These are phyloP conservation scores for Wickerhamiella australiensis DNA, from an alignment of 805 yeast genomes.

Conservation along the genomic window DNA sequence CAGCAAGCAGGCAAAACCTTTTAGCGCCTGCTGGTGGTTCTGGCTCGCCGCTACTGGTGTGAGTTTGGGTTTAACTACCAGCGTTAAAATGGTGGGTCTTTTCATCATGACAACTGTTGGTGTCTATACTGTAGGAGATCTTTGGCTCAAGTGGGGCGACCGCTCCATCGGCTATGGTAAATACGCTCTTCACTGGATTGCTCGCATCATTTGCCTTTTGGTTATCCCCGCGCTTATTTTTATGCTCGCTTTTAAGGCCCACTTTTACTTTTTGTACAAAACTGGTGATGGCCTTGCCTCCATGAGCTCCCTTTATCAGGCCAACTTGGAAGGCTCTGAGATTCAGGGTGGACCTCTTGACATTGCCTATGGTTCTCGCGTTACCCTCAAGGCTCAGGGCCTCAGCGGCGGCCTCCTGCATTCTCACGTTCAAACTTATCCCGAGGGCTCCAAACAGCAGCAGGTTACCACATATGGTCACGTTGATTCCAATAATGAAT, in stretches of 20 bases:
- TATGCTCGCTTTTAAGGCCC: slow-evolving; percentile 83
- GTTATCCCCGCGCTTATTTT: slow-evolving; percentile 73
- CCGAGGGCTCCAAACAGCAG: slow-evolving; percentile 58
- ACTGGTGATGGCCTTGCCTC: slow-evolving; percentile 95
- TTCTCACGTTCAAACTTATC: slow-evolving; percentile 55
- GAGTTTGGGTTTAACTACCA: slow-evolving; percentile 77
- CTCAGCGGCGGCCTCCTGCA: slow-evolving; percentile 68
- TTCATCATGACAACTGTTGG: slow-evolving; percentile 86
- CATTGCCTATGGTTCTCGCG: slow-evolving; percentile 60
- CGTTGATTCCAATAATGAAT: slow-evolving; percentile 56
- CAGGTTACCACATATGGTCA: slow-evolving; percentile 64
- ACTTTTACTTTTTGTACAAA: slow-evolving; percentile 63
- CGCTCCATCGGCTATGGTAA: slow-evolving; percentile 48
- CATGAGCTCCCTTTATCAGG: slow-evolving; percentile 94
- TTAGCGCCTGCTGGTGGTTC: slow-evolving; percentile 63
- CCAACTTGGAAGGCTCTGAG: slow-evolving; percentile 74
- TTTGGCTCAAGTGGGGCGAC: slow-evolving; percentile 73
- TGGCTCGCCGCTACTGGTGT: slow-evolving; percentile 83
- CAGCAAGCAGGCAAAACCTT: slow-evolving; percentile 54
- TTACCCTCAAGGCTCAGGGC: slow-evolving; percentile 70
- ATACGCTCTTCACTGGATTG: slow-evolving; percentile 56
- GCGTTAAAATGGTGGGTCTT: slow-evolving; percentile 93
- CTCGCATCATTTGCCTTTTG: slow-evolving; percentile 60
- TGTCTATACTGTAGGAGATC: slow-evolving; percentile 66
- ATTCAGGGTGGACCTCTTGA: slow-evolving; percentile 57